Evolutionary conservation across 2,329 filamentous ascomycete species (phyloP).

Genomic region (Lasiodiplodia gonubiensis): DNA sequence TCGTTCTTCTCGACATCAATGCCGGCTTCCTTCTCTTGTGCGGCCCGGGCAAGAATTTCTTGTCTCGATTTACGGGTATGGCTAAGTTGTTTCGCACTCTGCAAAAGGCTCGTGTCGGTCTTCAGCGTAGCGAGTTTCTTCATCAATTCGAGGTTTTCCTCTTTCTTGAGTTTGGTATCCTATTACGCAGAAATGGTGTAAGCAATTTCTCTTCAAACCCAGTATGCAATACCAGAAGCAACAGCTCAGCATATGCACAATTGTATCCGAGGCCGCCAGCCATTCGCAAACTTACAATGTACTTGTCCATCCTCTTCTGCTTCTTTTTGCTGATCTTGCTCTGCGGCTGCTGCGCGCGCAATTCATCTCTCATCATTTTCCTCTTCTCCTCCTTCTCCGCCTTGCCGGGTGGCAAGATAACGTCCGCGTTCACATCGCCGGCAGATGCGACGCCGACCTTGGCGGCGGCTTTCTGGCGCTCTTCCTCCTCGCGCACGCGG

Average conservation of each 20-base stretch:
- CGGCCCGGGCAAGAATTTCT: slow-evolving; percentile 67
- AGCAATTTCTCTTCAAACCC: neutral
- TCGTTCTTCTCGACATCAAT: slow-evolving; percentile 61
- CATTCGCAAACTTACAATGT: slow-evolving; percentile 57
- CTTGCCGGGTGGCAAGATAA: slow-evolving; percentile 56
- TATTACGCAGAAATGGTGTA: slow-evolving; percentile 34
- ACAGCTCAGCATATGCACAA: neutral
- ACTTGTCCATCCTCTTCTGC: slow-evolving; percentile 71
- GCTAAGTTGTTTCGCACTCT: slow-evolving; percentile 78
- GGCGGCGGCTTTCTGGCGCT: slow-evolving; percentile 31
- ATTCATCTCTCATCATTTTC: slow-evolving; percentile 58
- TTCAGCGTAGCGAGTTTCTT: slow-evolving; percentile 80
- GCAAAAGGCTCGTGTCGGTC: slow-evolving; percentile 80
- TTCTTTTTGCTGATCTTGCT: slow-evolving; percentile 68
- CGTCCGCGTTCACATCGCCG: slow-evolving; percentile 60
- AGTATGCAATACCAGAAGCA: neutral
- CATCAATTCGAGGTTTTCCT: slow-evolving; percentile 84
- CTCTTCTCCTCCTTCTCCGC: slow-evolving; percentile 60
- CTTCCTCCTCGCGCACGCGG: slow-evolving; percentile 66
- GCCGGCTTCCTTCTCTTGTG: slow-evolving; percentile 70
- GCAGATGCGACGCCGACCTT: slow-evolving; percentile 47
- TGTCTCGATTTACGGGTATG: slow-evolving; percentile 73
- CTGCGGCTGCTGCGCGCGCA: slow-evolving; percentile 58
- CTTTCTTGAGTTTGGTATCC: slow-evolving; percentile 92
- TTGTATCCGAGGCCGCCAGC: neutral